These are phyloP conservation scores for Trichoderma pleuroti DNA, from an alignment of 2,329 filamentous ascomycete species.

Conservation along the genomic window DNA sequence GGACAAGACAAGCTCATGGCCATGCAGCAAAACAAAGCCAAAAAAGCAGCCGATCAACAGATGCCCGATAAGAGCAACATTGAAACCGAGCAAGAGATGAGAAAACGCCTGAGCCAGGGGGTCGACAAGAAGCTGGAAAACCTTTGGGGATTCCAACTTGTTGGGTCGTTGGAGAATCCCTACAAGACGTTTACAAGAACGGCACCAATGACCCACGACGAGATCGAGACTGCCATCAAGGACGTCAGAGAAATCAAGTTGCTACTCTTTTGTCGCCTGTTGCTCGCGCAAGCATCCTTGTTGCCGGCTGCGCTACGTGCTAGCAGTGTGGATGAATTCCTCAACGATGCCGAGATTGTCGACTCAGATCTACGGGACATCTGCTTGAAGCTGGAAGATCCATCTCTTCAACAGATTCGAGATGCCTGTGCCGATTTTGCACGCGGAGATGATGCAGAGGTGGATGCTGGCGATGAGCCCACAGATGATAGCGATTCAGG, in stretches of 20 bases:
- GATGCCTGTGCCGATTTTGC: constrained; percentile 32
- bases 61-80: constrained; percentile 30
- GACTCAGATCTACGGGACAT: constrained; percentile 29
- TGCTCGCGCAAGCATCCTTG: constrained; percentile 28
- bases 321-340: constrained; percentile 26
- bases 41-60: neutral
- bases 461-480: neutral
- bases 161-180: constrained; percentile 29
- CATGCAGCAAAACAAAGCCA: neutral
- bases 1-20: constrained; percentile 5
- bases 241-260: constrained; percentile 31
- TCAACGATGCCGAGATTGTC: constrained; percentile 25
- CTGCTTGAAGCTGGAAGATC: constrained; percentile 28
- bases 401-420: constrained; percentile 28
- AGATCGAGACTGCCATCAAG: constrained; percentile 25
- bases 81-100: constrained; percentile 30
- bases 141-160: constrained; percentile 22
- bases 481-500: constrained; percentile 19
- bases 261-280: constrained; percentile 28
- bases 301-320: constrained; percentile 28
- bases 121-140: constrained; percentile 27
- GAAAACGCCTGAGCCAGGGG: constrained; percentile 26
- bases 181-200: constrained; percentile 26
- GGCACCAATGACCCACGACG: constrained; percentile 27
- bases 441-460: constrained; percentile 24